Conservation (phyloP, 768 basidiomycete species). For the Botryobasidium botryosum region DNA sequence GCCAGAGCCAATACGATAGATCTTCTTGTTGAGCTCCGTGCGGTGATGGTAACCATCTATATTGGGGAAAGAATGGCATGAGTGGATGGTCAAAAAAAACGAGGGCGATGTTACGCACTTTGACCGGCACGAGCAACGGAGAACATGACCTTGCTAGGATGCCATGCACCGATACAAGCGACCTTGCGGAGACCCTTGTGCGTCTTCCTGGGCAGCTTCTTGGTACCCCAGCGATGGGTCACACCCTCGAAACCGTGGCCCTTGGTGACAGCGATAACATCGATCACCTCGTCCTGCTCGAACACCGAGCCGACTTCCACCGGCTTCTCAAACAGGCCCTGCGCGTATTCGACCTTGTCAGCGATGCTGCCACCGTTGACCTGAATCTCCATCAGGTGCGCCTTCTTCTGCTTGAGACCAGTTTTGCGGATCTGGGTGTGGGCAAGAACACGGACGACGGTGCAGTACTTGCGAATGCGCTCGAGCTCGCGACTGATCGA, state of each 20-base stretch:
- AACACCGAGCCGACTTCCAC: constrained; percentile 74
- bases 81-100: not conserved
- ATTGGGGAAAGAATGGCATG: not conserved
- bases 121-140: constrained; percentile 99
- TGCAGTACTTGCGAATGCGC: constrained; percentile 99
- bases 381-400: constrained; percentile 99
- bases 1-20: constrained; percentile 84
- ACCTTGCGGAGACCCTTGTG: constrained; percentile 99
- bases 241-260: constrained; percentile 99
- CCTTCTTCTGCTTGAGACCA: constrained; percentile 96
- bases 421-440: constrained; percentile 99
- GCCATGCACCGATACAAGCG: constrained; percentile 97
- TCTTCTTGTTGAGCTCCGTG: constrained; percentile 97
- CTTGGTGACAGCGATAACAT: constrained; percentile 96
- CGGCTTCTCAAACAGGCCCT: constrained; percentile 91
- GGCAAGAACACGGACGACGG: constrained; percentile 96
- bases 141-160: constrained; percentile 99
- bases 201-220: constrained; percentile 96
- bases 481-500: constrained; percentile 89
- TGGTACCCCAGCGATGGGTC: constrained; percentile 97
- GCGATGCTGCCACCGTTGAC: constrained; percentile 86
- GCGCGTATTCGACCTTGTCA: constrained; percentile 95
- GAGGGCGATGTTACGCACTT: constrained; percentile 24
- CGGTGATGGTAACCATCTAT: constrained; percentile 81
- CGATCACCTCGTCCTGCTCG: constrained; percentile 93